These are phyloP conservation scores for Phytophthora sp. DNA, from an alignment of 352 stramenopile species.

Conservation along the genomic window DNA sequence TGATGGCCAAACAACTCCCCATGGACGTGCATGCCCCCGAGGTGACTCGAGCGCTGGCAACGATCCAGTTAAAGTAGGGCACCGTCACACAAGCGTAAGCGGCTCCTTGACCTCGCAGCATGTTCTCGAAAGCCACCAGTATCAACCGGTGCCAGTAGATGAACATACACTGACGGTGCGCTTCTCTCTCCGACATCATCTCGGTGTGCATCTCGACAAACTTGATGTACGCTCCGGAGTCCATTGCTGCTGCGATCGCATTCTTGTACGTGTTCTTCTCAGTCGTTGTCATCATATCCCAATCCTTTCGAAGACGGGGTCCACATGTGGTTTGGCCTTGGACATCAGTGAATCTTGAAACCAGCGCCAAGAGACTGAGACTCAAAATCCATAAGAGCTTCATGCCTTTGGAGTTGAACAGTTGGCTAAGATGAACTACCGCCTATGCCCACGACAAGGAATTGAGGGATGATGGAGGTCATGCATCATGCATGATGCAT, in stretches of 20 bases:
- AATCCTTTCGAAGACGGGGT: slow-evolving; percentile 53
- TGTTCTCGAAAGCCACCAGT: slow-evolving; percentile 81
- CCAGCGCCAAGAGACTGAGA: neutral
- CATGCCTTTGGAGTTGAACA: no score
- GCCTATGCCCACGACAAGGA: no score
- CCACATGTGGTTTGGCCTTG: slow-evolving; percentile 28
- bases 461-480: no score
- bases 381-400: slow-evolving; percentile 2
- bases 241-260: slow-evolving; percentile 56
- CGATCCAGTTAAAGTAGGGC: slow-evolving; percentile 84
- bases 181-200: slow-evolving; percentile 58
- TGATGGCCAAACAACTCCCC: slow-evolving; percentile 52
- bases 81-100: slow-evolving; percentile 76
- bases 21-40: slow-evolving; percentile 57
- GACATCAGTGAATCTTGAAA: neutral
- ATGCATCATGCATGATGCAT: no score
- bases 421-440: no score
- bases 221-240: slow-evolving; percentile 62
- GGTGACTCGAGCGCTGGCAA: slow-evolving; percentile 46
- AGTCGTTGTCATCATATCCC: slow-evolving; percentile 44
- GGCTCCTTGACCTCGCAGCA: slow-evolving; percentile 65
- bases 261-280: slow-evolving; percentile 61
- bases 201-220: slow-evolving; percentile 77
- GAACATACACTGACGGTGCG: slow-evolving; percentile 79
- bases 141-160: slow-evolving; percentile 84